Percentiles rank a stretch among this genome's conserved stretches.
Evolutionary conservation across 805 yeast genomes (phyloP).

Genomic region (Candida loeiensis): DNA sequence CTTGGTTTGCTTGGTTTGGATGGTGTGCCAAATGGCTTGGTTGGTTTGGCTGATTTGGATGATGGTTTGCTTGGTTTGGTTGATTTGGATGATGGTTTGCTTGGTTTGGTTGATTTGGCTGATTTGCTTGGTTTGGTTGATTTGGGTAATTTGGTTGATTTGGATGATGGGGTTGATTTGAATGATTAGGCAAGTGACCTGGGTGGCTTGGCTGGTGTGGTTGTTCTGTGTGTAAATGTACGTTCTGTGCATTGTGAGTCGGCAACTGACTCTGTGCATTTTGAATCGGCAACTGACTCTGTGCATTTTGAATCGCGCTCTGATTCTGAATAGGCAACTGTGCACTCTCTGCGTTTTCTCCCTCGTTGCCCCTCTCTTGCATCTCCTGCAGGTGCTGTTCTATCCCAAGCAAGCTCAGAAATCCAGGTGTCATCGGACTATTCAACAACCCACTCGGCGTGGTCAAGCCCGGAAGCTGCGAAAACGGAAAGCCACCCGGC

Average conservation of each 20-base stretch:
- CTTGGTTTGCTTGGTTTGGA: constrained; percentile 6
- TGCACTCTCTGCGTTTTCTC: constrained; percentile 11
- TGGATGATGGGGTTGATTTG: constrained; percentile 7
- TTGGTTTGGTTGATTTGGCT: constrained; percentile 11
- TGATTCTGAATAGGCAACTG: no score
- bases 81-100: no score
- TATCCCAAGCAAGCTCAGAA: constrained; percentile 38
- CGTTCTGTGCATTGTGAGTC: no score
- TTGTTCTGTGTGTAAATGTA: no score
- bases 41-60: no score
- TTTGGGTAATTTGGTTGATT: constrained; percentile 5
- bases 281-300: no score
- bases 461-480: constrained; percentile 34
- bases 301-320: no score
- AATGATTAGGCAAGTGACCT: no score
- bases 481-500: constrained; percentile 52
- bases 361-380: not conserved
- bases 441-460: constrained; percentile 40
- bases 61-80: constrained; percentile 1
- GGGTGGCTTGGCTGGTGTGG: no score
- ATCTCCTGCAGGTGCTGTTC: constrained; percentile 6
- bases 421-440: constrained; percentile 48
- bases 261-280: no score
- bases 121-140: constrained; percentile 8
- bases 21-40: no score